Evolutionary conservation across 73 alveolate species (phyloP).

Genomic region (Paramecium caudatum): DNA sequence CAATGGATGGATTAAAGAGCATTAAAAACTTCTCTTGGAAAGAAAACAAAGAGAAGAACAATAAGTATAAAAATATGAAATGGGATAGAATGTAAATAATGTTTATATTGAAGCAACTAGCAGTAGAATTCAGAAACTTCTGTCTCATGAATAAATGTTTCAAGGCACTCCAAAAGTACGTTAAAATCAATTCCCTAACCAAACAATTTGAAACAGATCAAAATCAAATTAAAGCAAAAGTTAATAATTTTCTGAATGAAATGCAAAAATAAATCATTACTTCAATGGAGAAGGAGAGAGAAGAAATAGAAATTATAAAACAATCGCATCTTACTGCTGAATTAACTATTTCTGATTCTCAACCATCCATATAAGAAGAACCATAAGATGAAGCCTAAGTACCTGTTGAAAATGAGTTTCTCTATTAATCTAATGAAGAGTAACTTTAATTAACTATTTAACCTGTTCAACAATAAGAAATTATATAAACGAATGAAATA

Average conservation of each 20-base stretch:
- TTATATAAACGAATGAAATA: neutral
- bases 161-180: slow-evolving; percentile 2
- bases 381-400: neutral
- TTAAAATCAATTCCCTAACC: neutral
- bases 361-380: neutral
- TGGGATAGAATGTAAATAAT: slow-evolving; percentile 14
- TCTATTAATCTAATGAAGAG: neutral
- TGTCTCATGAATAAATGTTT: slow-evolving; percentile 50
- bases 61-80: neutral
- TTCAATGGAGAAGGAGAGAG: slow-evolving; percentile 19
- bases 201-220: slow-evolving; percentile 60
- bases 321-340: slow-evolving; percentile 4
- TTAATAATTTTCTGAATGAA: slow-evolving; percentile 32
- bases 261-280: neutral
- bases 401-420: slow-evolving; percentile 9
- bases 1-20: neutral
- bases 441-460: neutral
- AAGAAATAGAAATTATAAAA: slow-evolving; percentile 33
- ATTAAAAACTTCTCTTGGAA: neutral
- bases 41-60: slow-evolving; percentile 27
- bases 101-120: neutral
- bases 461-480: neutral
- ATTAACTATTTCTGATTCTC: neutral
- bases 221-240: slow-evolving; percentile 21
- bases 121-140: slow-evolving; percentile 47